A percentile compares a stretch with the other conserved stretches of the same genome.
Evolutionary conservation across 805 yeast species (phyloP).

Genomic region (Komagataella kurtzmanii): DNA sequence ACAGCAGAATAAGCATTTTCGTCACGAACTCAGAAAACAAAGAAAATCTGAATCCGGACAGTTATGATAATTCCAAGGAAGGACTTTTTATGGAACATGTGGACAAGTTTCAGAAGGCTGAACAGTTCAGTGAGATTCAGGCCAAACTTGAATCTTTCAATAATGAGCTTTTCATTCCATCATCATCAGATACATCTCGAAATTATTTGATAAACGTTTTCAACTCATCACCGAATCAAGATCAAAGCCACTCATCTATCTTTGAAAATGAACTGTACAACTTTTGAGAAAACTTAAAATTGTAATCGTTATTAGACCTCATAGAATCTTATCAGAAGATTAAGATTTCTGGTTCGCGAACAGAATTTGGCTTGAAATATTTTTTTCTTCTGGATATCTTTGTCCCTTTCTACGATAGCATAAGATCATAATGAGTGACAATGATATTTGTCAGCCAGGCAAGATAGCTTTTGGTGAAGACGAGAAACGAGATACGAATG

Average conservation of each 20-base stretch:
- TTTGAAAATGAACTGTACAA: background rate
- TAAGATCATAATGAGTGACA: background rate
- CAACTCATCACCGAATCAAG: background rate
- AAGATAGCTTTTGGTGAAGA: background rate
- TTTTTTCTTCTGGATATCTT: background rate
- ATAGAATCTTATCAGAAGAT: background rate
- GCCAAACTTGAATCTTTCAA: background rate
- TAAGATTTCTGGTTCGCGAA: background rate
- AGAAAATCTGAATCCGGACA: background rate
- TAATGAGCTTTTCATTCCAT: background rate
- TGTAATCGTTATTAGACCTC: background rate
- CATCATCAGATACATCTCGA: background rate
- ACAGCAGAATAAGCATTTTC: background rate
- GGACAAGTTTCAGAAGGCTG: background rate
- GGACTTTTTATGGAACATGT: background rate
- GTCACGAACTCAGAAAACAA: background rate
- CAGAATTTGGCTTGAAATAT: background rate
- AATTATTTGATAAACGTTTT: background rate
- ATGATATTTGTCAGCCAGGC: background rate
- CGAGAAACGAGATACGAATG: background rate
- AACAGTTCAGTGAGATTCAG: background rate
- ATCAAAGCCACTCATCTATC: background rate
- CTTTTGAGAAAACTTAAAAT: background rate
- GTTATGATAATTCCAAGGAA: background rate
- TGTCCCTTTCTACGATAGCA: background rate